phyloP scores from a whole-genome alignment of 768 basidiomycete species.

The Tubosaeta brunneosetosa region DNA sequence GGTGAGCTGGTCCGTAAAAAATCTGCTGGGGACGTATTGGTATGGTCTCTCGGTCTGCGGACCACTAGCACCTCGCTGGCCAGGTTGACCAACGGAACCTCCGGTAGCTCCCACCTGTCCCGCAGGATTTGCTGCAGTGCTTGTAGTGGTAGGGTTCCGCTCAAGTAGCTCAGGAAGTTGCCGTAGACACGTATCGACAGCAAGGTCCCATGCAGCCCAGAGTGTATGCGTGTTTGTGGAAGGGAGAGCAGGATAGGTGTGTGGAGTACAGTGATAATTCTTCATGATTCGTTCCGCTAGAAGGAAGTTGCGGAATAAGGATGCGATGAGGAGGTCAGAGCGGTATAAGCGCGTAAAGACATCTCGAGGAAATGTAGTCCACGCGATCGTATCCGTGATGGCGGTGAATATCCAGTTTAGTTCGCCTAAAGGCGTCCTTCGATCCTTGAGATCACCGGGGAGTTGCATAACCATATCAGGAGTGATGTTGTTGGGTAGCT shows the following conservation, averaged over 20 bases:
- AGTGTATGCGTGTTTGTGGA: slow-evolving; percentile 95
- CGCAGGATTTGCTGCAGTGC: slow-evolving; percentile 20
- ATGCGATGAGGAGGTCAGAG: slow-evolving; percentile 93
- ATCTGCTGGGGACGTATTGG: slow-evolving; percentile 78
- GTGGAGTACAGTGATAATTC: slow-evolving; percentile 94
- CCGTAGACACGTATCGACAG: slow-evolving; percentile 88
- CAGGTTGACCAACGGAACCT: slow-evolving; percentile 16
- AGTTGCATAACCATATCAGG: slow-evolving; percentile 92
- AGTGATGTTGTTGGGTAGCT: slow-evolving; percentile 73
- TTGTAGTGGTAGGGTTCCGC: slow-evolving; percentile 28
- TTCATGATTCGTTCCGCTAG: slow-evolving; percentile 98
- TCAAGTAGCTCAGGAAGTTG: slow-evolving; percentile 84
- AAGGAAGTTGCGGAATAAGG: slow-evolving; percentile 94
- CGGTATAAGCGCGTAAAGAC: slow-evolving; percentile 92
- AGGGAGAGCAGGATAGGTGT: slow-evolving; percentile 87
- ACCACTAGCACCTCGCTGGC: slow-evolving; percentile 17
- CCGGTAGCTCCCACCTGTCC: slow-evolving; percentile 8
- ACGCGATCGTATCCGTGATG: slow-evolving; percentile 98
- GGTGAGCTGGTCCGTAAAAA: slow-evolving; percentile 94
- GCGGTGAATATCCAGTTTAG: slow-evolving; percentile 99
- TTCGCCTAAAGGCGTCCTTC: slow-evolving; percentile 93
- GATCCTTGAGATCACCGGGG: slow-evolving; percentile 94
- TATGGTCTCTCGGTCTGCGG: slow-evolving; percentile 47
- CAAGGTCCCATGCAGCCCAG: slow-evolving; percentile 98
- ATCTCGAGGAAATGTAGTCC: slow-evolving; percentile 94